Evolutionary conservation across 257 asterid species (phyloP), one percentile per base, ranked within the genome.

Genomic region (Solanum chiquidenum): DNA sequence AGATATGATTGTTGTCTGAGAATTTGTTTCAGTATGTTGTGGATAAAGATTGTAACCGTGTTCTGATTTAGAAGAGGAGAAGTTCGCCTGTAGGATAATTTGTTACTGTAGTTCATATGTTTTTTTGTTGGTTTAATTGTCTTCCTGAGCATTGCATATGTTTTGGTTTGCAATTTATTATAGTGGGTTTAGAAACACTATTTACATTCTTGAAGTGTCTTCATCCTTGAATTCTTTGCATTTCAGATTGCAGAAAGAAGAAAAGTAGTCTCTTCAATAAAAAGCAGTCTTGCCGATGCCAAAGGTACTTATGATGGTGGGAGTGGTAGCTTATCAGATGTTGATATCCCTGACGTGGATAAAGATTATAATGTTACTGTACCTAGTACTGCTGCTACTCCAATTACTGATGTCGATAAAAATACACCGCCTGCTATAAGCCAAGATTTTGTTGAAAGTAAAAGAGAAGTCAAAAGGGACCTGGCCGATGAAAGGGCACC

Each of bases 221-320:
- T 80, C 68, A 44, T 46, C 29, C 68, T 80, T 80, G 34, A 29
- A 16, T 80, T 80, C 75, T 37, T 38, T 83, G 75, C 34, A 62
- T 90, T 85, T 88, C 94, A 97, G 99, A 97, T 96, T 88, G 92
- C 96, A 55, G 96, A 95, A 91, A 92, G 99, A 87, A 97, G 92
- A 91, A 96, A 94, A 86, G 40, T 95, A 89, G 96, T 95, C 33
- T 93, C 98, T 58, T 91, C 98, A 25, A 96, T 97, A 83, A 95
- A 91, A 92, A 91, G 86, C 86, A 93, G 96, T 92, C 88, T 93
- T 14, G 84, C 91, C 40, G 91, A 92, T 89, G 92, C 90, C 62
- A 92, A 92, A 82, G 91, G 71, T 76, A 83, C 73, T 35, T 91
- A 35, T 87, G 40, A 85, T 71, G 94, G 91, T 80, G 90, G 66